Percentiles rank a stretch among this genome's conserved stretches.
phyloP scores from a whole-genome alignment of 306 rosid species.

The Vicia villosa region DNA sequence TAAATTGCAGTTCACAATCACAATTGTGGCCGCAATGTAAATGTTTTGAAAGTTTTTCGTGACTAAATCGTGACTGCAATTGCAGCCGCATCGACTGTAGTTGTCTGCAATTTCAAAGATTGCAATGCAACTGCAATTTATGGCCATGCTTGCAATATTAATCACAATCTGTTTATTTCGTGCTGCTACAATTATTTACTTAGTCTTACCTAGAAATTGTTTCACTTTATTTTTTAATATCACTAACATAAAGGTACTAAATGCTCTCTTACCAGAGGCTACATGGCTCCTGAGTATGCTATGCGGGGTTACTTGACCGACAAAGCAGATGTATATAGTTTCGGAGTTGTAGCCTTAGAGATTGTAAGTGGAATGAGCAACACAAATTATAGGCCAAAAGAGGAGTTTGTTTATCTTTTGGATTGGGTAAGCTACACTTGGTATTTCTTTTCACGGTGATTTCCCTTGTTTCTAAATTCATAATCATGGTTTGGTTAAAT shows the following conservation, averaged over 20 bases:
- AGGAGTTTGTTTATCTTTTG: constrained; percentile 82
- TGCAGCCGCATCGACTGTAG: too few species aligned
- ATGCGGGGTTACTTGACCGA: constrained; percentile 82
- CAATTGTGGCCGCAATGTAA: too few species aligned
- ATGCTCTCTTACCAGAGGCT: constrained; percentile 57
- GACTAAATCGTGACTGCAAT: too few species aligned
- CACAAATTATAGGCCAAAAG: constrained; percentile 65
- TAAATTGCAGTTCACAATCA: too few species aligned
- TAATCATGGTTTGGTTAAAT: constrained; percentile 3
- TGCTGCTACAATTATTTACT: constrained; percentile 1
- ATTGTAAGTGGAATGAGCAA: constrained; percentile 87
- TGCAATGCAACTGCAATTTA: too few species aligned
- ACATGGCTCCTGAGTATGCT: constrained; percentile 95
- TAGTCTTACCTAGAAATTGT: not conserved
- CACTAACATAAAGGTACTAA: constrained; percentile 22
- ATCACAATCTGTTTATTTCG: not conserved
- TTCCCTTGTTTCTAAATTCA: not conserved
- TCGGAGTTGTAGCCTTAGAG: constrained; percentile 72
- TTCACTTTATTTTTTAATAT: not conserved
- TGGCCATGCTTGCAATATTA: too few species aligned
- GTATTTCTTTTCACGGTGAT: not conserved
- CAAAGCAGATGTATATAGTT: constrained; percentile 85
- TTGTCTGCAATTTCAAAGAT: too few species aligned
- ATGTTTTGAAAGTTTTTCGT: too few species aligned
- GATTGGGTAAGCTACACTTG: constrained; percentile 67